Evolutionary conservation across 495 filamentous ascomycete species (phyloP).

Genomic region (Talaromyces thailandensis): DNA sequence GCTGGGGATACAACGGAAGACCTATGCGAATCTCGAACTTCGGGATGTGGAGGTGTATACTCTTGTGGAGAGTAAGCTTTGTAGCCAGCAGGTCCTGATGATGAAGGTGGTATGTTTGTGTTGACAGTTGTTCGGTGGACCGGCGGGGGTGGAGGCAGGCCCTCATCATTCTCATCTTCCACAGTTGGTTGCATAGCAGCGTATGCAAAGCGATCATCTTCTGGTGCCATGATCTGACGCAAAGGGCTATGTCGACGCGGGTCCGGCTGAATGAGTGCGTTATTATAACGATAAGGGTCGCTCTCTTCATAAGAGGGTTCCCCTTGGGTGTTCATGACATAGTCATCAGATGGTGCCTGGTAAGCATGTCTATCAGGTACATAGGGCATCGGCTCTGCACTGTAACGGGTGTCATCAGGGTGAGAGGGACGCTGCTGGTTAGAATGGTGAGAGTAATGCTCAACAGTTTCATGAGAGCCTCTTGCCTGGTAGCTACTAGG

Average conservation of each 20-base stretch:
- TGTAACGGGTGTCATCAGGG: slow-evolving; percentile 8
- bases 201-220: slow-evolving; percentile 29
- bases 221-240: slow-evolving; percentile 12
- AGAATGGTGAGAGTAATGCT: not conserved
- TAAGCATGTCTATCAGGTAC: slow-evolving; percentile 6
- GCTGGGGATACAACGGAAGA: slow-evolving; percentile 7
- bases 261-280: slow-evolving; percentile 16
- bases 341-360: not conserved
- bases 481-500: not conserved
- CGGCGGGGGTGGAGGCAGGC: slow-evolving; percentile 38
- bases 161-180: slow-evolving; percentile 56
- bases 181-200: slow-evolving; percentile 59
- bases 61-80: slow-evolving; percentile 27
- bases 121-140: slow-evolving; percentile 33
- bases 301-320: not conserved
- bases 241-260: slow-evolving; percentile 13
- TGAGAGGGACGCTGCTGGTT: not conserved
- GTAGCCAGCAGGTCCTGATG: slow-evolving; percentile 24
- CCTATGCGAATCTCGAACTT: not conserved
- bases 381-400: slow-evolving; percentile 15
- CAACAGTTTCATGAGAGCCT: not conserved
- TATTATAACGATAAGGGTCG: slow-evolving; percentile 13
- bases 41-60: slow-evolving; percentile 13
- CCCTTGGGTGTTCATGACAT: not conserved
- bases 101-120: slow-evolving; percentile 16